Evolutionary conservation across 192 early-diverging fungal species (phyloP), one percentile per base, ranked within the genome.

Genomic region (Umbelopsis isabellina): DNA sequence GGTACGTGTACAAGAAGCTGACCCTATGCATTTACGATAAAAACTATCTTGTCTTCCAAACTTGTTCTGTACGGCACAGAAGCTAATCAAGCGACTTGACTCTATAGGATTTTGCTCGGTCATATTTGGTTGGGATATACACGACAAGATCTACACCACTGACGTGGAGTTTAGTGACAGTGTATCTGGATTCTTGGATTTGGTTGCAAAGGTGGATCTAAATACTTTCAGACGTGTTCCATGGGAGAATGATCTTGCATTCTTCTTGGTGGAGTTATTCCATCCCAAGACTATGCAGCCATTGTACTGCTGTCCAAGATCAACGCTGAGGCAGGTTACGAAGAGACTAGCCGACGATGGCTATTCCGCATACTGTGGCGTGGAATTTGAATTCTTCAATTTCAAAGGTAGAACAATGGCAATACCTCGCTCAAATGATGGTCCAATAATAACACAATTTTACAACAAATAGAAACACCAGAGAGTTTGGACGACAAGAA

Each of bases 101-200:
- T 71, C 13, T 25, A 65, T 53, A 91, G 90, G 90, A 1, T 93
- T 94, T 69, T 93, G 91, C 71, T 89, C 84, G 16, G 88, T 92
- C n/a, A 79, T 91, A 30, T 92, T 90, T 75, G 86, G 87, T 10
- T 94, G 93, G 91, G 93, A 94, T 71, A 86, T 91, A 74, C 90
- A 91, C 67, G 93, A 94, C 76, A 75, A 83, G 53, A 67, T 81
- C 2, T 93, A 92, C 73, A 65, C 77, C n/a, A 71, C 61, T 1
- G 11, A 27, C 2, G 22, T 65, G 4, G 77, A 79, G 25, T 76
- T 73, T 49, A 13, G 51, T 25, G 71, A 67, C 2, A 27, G 67
- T 11, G 68, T 66, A 12, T 50, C 22, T 71, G 83, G 80, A 0
- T 93, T 78, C 70, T 49, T 75, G 44, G 93, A 94, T 65, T 72